phyloP scores from a whole-genome alignment of 352 stramenopile species.

The Phytophthora aleatoria region DNA sequence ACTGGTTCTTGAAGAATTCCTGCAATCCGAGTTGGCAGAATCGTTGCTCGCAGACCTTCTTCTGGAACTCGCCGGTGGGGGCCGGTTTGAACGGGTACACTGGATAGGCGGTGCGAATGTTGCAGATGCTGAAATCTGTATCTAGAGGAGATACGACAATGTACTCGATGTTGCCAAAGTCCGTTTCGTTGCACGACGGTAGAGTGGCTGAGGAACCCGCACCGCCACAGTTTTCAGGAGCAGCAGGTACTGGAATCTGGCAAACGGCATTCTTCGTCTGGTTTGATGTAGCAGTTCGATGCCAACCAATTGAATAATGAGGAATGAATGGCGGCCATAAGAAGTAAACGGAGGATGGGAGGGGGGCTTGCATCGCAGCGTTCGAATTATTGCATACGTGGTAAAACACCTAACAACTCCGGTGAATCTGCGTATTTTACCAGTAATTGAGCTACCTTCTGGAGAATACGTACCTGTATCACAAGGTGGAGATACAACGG shows the following conservation, averaged over 20 bases:
- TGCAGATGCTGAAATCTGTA: background rate
- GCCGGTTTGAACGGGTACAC: background rate
- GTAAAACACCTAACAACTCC: background rate
- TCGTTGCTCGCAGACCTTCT: background rate
- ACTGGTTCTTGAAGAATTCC: background rate
- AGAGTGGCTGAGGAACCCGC: background rate
- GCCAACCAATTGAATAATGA: background rate
- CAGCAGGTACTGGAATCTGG: background rate
- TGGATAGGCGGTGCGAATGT: background rate
- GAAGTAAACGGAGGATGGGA: background rate
- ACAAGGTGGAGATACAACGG: no score
- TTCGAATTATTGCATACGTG: background rate
- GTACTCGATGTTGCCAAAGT: background rate
- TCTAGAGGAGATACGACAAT: background rate
- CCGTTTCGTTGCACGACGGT: background rate
- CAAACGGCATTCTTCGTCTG: background rate
- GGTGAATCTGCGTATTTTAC: background rate
- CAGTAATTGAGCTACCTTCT: background rate
- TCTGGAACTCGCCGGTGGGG: background rate
- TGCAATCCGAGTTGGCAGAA: background rate
- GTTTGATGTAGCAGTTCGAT: background rate
- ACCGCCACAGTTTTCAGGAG: background rate
- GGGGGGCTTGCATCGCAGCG: background rate
- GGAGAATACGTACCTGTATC: no score
- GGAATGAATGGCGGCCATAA: background rate